Percentiles rank a stretch among this genome's conserved stretches.
phyloP scores from a whole-genome alignment of 208 protist genomes.

The Crithidia acanthocephali region DNA sequence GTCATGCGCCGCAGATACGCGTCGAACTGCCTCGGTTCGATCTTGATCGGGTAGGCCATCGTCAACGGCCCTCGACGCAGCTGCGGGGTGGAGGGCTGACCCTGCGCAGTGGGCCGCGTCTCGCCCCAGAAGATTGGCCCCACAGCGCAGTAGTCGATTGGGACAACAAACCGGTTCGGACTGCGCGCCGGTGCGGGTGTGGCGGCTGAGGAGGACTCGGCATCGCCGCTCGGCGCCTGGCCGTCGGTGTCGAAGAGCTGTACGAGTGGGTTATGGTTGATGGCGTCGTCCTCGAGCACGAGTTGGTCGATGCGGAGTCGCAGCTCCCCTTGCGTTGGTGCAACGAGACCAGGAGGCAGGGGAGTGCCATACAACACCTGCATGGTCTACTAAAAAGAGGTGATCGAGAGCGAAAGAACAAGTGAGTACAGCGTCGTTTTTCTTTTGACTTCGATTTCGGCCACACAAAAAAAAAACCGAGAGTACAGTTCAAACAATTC shows the following conservation, averaged over 20 bases:
- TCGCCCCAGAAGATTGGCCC: slow-evolving; percentile 85
- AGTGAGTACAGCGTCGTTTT: not conserved
- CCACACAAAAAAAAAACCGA: too few relatives aligned
- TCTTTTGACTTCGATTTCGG: not conserved
- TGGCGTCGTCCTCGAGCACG: slow-evolving; percentile 67
- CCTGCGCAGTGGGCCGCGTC: slow-evolving; percentile 53
- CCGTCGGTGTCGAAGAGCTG: slow-evolving; percentile 33
- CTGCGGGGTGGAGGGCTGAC: slow-evolving; percentile 67
- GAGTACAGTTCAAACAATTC: too few relatives aligned
- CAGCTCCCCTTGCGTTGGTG: slow-evolving; percentile 77
- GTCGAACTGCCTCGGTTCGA: slow-evolving; percentile 46
- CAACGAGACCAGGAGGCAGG: slow-evolving; percentile 70
- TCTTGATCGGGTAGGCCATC: slow-evolving; percentile 83
- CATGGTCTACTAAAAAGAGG: slow-evolving; percentile 21
- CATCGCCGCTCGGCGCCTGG: not conserved
- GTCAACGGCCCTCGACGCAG: slow-evolving; percentile 51
- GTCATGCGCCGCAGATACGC: slow-evolving; percentile 75
- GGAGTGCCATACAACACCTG: slow-evolving; percentile 70
- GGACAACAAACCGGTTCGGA: slow-evolving; percentile 66
- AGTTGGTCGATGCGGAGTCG: slow-evolving; percentile 84
- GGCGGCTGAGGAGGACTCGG: not conserved
- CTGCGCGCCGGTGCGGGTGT: slow-evolving; percentile 15
- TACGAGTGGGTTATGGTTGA: slow-evolving; percentile 64
- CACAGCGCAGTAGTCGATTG: slow-evolving; percentile 80
- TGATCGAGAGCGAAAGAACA: not conserved